These are phyloP conservation scores for Fomes fomentarius DNA, from an alignment of 1,284 basidiomycete genomes.

Conservation along the genomic window DNA sequence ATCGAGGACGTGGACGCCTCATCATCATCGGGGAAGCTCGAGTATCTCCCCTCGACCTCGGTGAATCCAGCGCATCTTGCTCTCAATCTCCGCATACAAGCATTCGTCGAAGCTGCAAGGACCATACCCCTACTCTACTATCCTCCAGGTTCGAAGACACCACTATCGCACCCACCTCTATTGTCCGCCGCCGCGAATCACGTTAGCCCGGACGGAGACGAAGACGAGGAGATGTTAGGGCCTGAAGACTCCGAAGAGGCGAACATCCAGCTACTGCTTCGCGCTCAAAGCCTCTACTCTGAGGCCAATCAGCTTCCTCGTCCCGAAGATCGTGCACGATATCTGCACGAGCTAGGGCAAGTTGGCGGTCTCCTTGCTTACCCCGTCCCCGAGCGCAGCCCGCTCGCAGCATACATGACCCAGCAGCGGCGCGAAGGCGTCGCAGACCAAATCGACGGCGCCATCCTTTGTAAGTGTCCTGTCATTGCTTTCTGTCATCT, in stretches of 20 bases:
- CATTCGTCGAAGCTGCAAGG: constrained; percentile 82
- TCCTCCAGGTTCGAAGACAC: constrained; percentile 26
- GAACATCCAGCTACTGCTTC: constrained; percentile 47
- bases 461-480: constrained; percentile 70
- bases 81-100: constrained; percentile 83
- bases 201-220: constrained; percentile 4
- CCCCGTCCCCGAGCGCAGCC: constrained; percentile 69
- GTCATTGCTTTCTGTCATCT: background rate
- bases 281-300: constrained; percentile 64
- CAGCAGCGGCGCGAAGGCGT: constrained; percentile 76
- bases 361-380: constrained; percentile 82
- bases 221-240: constrained; percentile 24
- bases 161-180: constrained; percentile 14
- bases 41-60: constrained; percentile 60
- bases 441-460: constrained; percentile 85
- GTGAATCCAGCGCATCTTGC: constrained; percentile 73
- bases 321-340: constrained; percentile 56
- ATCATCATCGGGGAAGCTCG: constrained; percentile 27
- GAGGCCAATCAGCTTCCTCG: constrained; percentile 55
- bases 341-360: constrained; percentile 68
- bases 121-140: constrained; percentile 62
- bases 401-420: constrained; percentile 69
- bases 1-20: constrained; percentile 5
- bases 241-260: constrained; percentile 34
- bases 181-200: constrained; percentile 3